These are phyloP conservation scores for Pestalotiopsis sp. DNA, from an alignment of 2,329 filamentous ascomycete genomes.

Conservation along the genomic window DNA sequence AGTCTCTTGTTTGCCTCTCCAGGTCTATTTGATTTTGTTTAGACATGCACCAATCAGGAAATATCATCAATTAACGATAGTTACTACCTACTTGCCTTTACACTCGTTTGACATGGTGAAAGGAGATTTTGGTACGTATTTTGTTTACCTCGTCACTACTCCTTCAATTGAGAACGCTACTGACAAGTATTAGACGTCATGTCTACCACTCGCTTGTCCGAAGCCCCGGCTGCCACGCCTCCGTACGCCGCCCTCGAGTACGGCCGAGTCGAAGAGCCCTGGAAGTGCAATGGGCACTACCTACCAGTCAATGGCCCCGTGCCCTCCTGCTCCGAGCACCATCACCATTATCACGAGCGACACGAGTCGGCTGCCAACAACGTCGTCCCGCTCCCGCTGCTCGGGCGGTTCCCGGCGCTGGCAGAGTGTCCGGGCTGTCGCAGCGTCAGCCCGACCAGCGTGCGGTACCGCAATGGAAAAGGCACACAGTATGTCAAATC, in stretches of 20 bases:
- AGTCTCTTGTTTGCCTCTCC: neutral
- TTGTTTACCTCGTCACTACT: neutral
- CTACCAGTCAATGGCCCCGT: neutral
- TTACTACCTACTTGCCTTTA: neutral
- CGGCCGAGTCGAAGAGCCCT: neutral
- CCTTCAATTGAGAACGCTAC: no score
- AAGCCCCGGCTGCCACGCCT: neutral
- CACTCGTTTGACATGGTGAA: conserved; percentile 1
- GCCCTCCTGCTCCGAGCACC: neutral
- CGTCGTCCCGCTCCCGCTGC: neutral
- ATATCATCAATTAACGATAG: neutral
- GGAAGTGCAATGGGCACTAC: neutral
- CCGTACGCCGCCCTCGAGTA: neutral
- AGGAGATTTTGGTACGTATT: neutral
- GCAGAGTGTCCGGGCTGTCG: neutral
- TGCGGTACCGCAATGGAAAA: neutral
- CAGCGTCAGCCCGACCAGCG: neutral
- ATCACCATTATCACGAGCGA: neutral
- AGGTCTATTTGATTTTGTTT: neutral
- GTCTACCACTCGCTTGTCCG: neutral
- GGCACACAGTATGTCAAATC: neutral
- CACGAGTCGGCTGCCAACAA: neutral
- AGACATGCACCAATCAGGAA: neutral
- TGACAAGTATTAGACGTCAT: neutral
- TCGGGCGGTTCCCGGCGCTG: neutral